Conservation (phyloP, 176 grass and related monocot species). For the Oryza glaberrima region DNA sequence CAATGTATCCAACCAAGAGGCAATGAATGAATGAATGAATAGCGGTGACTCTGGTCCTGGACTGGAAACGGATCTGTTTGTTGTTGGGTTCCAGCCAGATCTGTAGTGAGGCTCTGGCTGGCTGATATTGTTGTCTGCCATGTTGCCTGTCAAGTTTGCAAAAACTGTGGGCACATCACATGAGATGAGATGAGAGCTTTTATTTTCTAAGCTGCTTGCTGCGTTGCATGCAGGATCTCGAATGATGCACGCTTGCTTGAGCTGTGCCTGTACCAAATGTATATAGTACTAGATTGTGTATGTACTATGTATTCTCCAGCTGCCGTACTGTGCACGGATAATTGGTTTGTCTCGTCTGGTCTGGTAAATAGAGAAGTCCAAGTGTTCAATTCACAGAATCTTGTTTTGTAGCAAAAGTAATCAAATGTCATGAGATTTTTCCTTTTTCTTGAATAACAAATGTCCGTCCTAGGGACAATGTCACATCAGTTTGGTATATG, state of each 20-base stretch:
- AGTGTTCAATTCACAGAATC: no score
- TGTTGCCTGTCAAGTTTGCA: conserved; percentile 8
- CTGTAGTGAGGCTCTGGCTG: conserved; percentile 7
- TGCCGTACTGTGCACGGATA: not conserved
- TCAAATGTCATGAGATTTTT: no score
- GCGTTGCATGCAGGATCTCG: not conserved
- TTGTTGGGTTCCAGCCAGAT: not conserved
- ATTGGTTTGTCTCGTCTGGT: not conserved
- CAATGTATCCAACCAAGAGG: not conserved
- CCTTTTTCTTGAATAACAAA: no score
- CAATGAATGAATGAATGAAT: not conserved
- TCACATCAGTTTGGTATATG: no score
- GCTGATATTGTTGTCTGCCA: conserved; percentile 19
- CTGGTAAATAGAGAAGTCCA: not conserved
- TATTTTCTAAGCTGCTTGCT: no score
- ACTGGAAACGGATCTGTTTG: not conserved
- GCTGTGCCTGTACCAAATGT: not conserved
- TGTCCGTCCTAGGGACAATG: no score
- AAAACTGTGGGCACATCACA: not conserved
- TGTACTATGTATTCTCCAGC: no score
- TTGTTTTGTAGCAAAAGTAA: not conserved
- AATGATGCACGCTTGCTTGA: no score
- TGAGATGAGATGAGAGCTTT: not conserved
- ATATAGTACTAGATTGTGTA: no score
- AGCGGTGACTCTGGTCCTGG: conserved; percentile 27